These are phyloP conservation scores for Auxenochlorella pyrenoidosa DNA, from an alignment of 139 green algal species.

Conservation along the genomic window DNA sequence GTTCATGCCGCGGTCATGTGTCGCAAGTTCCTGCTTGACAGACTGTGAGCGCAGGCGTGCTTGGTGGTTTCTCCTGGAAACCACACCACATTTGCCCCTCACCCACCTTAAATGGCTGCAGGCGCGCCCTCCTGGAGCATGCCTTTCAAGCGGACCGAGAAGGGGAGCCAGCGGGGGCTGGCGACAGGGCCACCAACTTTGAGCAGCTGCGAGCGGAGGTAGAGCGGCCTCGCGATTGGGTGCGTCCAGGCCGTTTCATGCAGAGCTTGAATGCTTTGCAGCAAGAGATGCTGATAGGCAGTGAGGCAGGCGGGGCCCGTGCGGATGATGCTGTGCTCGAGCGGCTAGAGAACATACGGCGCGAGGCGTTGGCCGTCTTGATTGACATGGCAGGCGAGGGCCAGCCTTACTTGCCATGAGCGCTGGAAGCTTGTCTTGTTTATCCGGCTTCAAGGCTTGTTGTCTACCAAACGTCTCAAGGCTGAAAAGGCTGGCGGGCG, in stretches of 20 bases:
- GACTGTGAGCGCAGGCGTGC: no score
- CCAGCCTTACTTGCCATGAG: constrained; percentile 6
- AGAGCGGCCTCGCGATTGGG: constrained; percentile 11
- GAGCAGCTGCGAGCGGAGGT: not conserved
- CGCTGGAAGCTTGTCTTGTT: no score
- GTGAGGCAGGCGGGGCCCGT: not conserved
- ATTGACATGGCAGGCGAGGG: not conserved
- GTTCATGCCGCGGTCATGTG: no score
- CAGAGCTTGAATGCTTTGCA: constrained; percentile 30
- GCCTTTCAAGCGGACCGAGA: not conserved
- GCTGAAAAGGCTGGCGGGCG: no score
- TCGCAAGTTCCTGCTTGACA: no score
- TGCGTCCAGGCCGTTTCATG: constrained; percentile 39
- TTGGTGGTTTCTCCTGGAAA: not conserved
- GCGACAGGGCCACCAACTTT: not conserved
- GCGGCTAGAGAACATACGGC: constrained; percentile 21
- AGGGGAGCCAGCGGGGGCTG: not conserved
- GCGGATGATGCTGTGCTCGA: not conserved
- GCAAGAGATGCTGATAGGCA: constrained; percentile 32
- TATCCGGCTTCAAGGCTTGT: no score
- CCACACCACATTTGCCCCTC: not conserved
- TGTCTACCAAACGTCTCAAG: no score
- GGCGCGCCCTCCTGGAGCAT: constrained; percentile 20
- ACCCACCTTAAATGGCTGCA: not conserved
- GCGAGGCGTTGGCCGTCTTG: not conserved